Base-by-base conservation (phyloP, 2,329 filamentous ascomycete species). In the Botryotinia narcissicola region DNA sequence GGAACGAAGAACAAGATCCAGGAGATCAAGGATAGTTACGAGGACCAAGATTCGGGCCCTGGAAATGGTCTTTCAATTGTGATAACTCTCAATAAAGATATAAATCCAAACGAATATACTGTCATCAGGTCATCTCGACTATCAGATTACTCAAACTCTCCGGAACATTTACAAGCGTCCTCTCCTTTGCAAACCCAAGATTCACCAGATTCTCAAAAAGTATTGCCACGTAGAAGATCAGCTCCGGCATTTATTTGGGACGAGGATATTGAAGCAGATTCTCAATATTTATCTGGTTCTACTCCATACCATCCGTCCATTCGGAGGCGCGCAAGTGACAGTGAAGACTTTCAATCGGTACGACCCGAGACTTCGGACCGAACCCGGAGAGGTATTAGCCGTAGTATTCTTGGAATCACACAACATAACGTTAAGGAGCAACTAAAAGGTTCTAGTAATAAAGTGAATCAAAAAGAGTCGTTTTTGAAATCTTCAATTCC, bases 11-110 rank as follows among this genome's bases (percentile, higher is more conserved):
- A 57, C 32, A 57, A 54, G 60, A 25, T 29, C 32, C 32, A 32
- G 25, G 78, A 78, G 63, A 78, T 79, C 22, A 76, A 75, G 51
- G 78, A 79, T 74, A 78, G 74, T 44, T 78, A 78, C 77, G 77
- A 79, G 71, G 75, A 78, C 35, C 75, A 75, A 40, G 42, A 70
- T 25, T 69, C 73, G 18, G 75, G 64, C 42, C 37, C n/a, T 25
- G 69, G 40, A 9, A 40, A 61, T 48, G 44, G 32, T 59, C 29
- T 66, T 9, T 25, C 73, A 44, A 71, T 78, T 40, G 75, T 77
- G 60, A 73, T 79, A 66, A 57, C 62, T 10, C 40, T 60, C 12
- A 69, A 75, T 29, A 61, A 74, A 40, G 71, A 73, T 29, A 78
- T 78, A 68, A 74, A 78, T 16, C 72, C 73, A 1, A 63, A 75